These are phyloP conservation scores for Alopecurus myosuroides DNA, from an alignment of 176 grass and related monocot species.

Conservation along the genomic window DNA sequence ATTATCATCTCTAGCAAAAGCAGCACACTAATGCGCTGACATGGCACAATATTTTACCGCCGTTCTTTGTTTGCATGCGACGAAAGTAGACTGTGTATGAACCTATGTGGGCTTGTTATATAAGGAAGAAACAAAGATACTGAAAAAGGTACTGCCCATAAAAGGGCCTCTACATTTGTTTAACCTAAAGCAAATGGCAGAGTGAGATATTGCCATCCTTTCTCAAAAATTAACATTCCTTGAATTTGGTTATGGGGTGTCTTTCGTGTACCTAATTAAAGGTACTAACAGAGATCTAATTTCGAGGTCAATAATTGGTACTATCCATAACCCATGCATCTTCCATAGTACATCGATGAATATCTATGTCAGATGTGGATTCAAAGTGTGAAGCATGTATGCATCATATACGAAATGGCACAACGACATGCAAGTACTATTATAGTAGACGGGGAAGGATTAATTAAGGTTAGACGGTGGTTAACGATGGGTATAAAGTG, in stretches of 20 bases:
- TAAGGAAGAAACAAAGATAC: background rate
- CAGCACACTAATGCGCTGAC: conserved; percentile 19
- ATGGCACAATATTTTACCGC: conserved; percentile 16
- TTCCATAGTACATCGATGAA: background rate
- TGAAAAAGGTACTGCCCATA: background rate
- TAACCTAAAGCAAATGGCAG: conserved; percentile 15
- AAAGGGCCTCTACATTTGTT: conserved; percentile 19
- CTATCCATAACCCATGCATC: background rate
- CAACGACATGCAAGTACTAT: conserved; percentile 30
- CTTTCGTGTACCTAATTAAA: conserved; percentile 67
- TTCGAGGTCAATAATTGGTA: background rate
- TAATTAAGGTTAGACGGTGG: conserved; percentile 29
- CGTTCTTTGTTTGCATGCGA: conserved; percentile 14
- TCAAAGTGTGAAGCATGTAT: conserved; percentile 1
- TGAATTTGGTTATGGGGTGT: conserved; percentile 44
- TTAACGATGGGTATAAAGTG: conserved; percentile 41
- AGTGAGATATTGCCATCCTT: conserved; percentile 29
- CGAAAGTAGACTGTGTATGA: conserved; percentile 30
- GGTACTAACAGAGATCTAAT: conserved; percentile 9
- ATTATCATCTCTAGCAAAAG: conserved; percentile 30
- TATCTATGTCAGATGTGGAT: conserved; percentile 4
- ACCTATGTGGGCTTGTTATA: background rate
- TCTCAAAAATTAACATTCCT: conserved; percentile 35
- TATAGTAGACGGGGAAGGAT: background rate
- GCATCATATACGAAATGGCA: background rate